phyloP scores from a whole-genome alignment of 2,329 filamentous ascomycete species.

The Ceratocystiopsis brevicomis region DNA sequence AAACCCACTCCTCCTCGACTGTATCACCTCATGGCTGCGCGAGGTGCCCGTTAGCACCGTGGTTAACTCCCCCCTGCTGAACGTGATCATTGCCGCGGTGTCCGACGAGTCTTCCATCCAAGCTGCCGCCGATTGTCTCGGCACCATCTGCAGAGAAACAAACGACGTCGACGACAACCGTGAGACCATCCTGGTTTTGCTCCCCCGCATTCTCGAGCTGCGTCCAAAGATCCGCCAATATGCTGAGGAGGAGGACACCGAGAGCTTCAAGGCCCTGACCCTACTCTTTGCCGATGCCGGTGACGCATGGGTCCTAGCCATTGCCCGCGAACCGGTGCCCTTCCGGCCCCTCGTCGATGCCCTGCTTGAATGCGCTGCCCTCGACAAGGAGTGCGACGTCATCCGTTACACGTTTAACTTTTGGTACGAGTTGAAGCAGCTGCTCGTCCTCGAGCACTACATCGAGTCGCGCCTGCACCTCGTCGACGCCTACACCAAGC shows the following conservation, averaged over 20 bases:
- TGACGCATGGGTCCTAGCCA: conserved; percentile 82
- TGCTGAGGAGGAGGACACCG: conserved; percentile 63
- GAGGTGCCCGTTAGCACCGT: conserved; percentile 75
- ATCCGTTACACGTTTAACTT: conserved; percentile 90
- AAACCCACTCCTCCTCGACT: conserved; percentile 83
- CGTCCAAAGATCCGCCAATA: conserved; percentile 57
- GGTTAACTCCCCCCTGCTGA: conserved; percentile 68
- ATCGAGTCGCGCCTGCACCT: conserved; percentile 60
- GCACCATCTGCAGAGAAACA: conserved; percentile 80
- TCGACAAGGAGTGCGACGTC: conserved; percentile 76
- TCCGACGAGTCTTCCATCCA: conserved; percentile 62
- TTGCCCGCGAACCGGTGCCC: conserved; percentile 63
- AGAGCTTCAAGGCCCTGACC: conserved; percentile 74
- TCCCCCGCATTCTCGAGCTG: conserved; percentile 61
- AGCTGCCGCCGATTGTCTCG: conserved; percentile 79
- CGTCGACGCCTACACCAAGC: conserved; percentile 64
- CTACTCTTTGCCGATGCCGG: conserved; percentile 84
- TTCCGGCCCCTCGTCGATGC: conserved; percentile 77
- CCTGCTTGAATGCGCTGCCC: conserved; percentile 75
- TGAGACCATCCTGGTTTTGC: conserved; percentile 61
- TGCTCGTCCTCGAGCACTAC: conserved; percentile 78
- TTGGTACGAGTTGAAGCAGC: conserved; percentile 98
- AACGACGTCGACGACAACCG: conserved; percentile 83
- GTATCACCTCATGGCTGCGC: conserved; percentile 88
- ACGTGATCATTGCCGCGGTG: conserved; percentile 61